phyloP scores from a whole-genome alignment of 495 filamentous ascomycete species.

The Aspergillus taichungensis region DNA sequence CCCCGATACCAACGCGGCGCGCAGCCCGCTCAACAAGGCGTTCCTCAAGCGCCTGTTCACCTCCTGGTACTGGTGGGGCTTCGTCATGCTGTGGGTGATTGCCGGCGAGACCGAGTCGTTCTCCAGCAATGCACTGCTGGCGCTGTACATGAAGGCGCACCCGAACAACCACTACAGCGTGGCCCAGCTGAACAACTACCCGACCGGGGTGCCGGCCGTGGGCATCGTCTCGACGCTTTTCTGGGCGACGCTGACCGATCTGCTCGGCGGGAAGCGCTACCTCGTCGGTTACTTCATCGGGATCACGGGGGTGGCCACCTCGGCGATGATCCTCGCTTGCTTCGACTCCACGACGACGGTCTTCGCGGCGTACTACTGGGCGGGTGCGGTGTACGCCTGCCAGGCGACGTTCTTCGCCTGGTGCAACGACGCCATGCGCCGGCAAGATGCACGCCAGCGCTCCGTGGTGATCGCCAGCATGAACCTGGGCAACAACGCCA shows the following conservation, averaged over 20 bases:
- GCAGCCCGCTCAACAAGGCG: conserved; percentile 22
- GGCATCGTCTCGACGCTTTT: conserved; percentile 44
- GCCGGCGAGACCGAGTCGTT: conserved; percentile 42
- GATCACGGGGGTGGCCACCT: conserved; percentile 37
- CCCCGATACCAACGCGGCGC: conserved; percentile 18
- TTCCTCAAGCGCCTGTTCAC: conserved; percentile 34
- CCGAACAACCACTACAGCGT: conserved; percentile 34
- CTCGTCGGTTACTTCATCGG: conserved; percentile 48
- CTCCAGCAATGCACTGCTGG: conserved; percentile 36
- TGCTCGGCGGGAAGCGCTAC: conserved; percentile 38
- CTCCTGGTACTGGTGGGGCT: conserved; percentile 41
- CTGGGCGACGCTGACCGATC: conserved; percentile 45
- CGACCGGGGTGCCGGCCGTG: conserved; percentile 38
- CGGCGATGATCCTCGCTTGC: conserved; percentile 39
- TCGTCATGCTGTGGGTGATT: conserved; percentile 42
- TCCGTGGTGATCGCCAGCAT: conserved; percentile 45
- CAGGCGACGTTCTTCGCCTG: conserved; percentile 52
- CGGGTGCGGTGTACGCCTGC: conserved; percentile 46
- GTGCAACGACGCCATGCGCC: conserved; percentile 50
- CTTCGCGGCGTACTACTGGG: conserved; percentile 47
- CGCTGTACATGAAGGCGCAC: conserved; percentile 23
- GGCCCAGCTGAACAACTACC: conserved; percentile 39
- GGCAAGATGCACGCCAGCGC: conserved; percentile 34
- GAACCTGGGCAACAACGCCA: conserved; percentile 47
- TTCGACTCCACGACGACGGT: conserved; percentile 31